Evolutionary conservation across 2,329 filamentous ascomycete species (phyloP), one percentile per base, ranked within the genome.

Genomic region (Dothidotthia symphoricarpi): DNA sequence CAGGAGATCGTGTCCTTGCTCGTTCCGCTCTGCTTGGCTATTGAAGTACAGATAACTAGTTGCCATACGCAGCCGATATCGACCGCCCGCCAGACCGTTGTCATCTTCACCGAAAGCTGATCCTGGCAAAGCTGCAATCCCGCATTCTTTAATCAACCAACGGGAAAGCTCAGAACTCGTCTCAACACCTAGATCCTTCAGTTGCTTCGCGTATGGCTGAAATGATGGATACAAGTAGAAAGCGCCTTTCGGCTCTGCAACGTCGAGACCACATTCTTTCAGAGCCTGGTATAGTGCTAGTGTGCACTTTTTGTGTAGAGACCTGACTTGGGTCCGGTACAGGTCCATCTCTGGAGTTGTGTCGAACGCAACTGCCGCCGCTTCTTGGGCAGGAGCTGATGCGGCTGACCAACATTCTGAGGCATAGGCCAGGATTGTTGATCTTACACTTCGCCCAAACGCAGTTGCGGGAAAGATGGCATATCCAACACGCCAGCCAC

Each of bases 341-440:
- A 33, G 6, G 24, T 39, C 36, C 30, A 39, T 34, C 12, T 34
- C 30, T 15, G 36, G 26, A 14, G 36, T 14, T 16, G 16, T 29
- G 19, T 34, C 31, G 19, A 39, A 39, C 4, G 36, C 36, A 3
- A 34, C 31, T 24, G 26, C 31, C 19, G 36, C 36, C 3, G 36
- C 36, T 24, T 24, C 36, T 22, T 39, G 36, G 6, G 31, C 36
- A 4, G 36, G 36, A 10, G 36, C 36, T 16, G 36, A 39, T 3
- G 36, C 36, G 12, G 36, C 36, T 13, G 36, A 39, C 36, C 36
- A 39, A 16, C 36, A 39, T 22, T 39, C 36, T 6, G 36, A 39
- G 19, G 36, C 36, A 19, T 39, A 39, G 8, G 36, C 36, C 10
- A 39, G 26, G 10, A 34, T 34, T n/a, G 36, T 17, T n/a, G 24